phyloP scores from a whole-genome alignment of 192 early-diverging fungal species.

The Entrophospora sp. region DNA sequence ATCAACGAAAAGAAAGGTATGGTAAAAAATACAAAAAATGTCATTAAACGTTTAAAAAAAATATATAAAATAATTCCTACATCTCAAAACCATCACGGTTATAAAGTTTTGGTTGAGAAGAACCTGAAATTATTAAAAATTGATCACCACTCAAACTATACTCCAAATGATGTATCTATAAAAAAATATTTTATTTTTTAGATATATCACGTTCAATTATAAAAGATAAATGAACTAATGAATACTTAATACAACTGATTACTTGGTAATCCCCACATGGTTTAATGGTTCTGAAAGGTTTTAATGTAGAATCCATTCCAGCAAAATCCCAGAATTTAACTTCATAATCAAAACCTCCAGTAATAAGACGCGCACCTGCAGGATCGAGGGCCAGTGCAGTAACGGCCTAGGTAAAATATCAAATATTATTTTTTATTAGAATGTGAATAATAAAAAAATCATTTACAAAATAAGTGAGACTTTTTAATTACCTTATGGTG shows the following conservation, averaged over 20 bases:
- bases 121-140: constrained; percentile 72
- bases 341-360: constrained; percentile 73
- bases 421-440: neutral
- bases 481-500: constrained; percentile 47
- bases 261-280: constrained; percentile 68
- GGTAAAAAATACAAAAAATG: neutral
- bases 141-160: constrained; percentile 67
- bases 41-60: neutral
- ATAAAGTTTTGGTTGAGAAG: constrained; percentile 65
- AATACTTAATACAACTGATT: neutral
- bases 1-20: too few relatives aligned
- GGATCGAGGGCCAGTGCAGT: constrained; percentile 79
- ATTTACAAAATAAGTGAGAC: neutral
- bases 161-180: constrained; percentile 64
- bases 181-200: too few relatives aligned
- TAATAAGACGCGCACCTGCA: constrained; percentile 63
- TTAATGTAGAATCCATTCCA: constrained; percentile 68
- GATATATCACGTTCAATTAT: constrained; percentile 4
- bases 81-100: constrained; percentile 69
- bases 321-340: constrained; percentile 92
- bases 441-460: neutral
- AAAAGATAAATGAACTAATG: neutral
- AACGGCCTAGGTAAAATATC: constrained; percentile 41
- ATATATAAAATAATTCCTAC: constrained; percentile 7
- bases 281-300: constrained; percentile 72